Base-by-base conservation (phyloP, 139 green algal genomes). In the Zygnema cylindricum region DNA sequence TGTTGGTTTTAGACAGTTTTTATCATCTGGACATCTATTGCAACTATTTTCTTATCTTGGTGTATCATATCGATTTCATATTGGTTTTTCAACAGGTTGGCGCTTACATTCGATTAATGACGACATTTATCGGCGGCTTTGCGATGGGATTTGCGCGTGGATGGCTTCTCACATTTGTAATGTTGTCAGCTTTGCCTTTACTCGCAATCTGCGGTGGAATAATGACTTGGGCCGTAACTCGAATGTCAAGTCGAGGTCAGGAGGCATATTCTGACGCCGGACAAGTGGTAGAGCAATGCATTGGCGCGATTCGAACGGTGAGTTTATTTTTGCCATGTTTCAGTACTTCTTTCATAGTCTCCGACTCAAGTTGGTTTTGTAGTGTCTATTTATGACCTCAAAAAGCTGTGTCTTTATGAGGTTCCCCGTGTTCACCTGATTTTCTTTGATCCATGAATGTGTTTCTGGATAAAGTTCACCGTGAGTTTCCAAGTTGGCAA, bases 141-240 rank as follows among this genome's bases (percentile, higher is more conserved):
- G 40, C 81, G 54, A 91, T 98, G 0, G 85, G 83, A 43, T 92
- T 97, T 82, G 89, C 87, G 40, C 91, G 90, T 69, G 86, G 92
- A 69, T 98, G 95, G 95, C 91, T 94, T 79, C 94, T 97, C 91
- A 95, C 95, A 75, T 92, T 97, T 41, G 92, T 98, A 0, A 91
- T 98, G 33, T 93, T 94, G 0, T 92, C 92, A 2, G 43, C 87
- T 2, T 39, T 98, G 40, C 96, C 96, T 0, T 77, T 98, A 38
- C 82, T 91, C 41, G 87, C 35, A 1, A 41, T 73, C 1, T 69
- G 30, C 33, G 87, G 87, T 41, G 43, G 22, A 41, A 11, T 89
- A 43, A 85, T 91, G 81, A 75, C 57, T 2, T 76, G 40, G 32
- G n/a, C 69, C 55, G 71, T 91, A 32, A 39, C 39, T 25, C 69